Conservation (phyloP, 75 land plant species). For the Sequoia sempervirens region DNA sequence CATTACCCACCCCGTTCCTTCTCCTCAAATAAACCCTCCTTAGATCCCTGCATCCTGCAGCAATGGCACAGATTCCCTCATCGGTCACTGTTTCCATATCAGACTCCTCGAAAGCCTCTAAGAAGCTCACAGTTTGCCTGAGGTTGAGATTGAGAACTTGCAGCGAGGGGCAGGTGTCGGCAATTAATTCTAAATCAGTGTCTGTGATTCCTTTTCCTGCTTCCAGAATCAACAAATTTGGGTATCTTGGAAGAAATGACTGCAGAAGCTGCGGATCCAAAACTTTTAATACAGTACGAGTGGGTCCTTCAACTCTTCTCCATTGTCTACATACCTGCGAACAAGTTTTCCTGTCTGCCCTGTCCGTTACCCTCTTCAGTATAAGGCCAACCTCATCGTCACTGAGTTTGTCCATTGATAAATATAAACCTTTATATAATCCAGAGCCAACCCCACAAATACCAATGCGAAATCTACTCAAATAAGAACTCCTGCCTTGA, state of each 20-base stretch:
- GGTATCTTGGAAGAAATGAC: constrained; percentile 24
- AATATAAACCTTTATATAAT: not conserved
- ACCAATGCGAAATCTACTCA: not conserved
- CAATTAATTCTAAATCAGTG: constrained; percentile 20
- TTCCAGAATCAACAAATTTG: constrained; percentile 14
- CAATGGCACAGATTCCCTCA: constrained; percentile 17
- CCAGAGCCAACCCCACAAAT: not conserved
- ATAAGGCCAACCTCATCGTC: constrained; percentile 25
- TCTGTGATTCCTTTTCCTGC: constrained; percentile 11
- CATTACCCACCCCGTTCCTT: constrained; percentile 21
- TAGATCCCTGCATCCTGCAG: constrained; percentile 17
- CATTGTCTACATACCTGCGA: constrained; percentile 27
- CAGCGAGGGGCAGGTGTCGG: constrained; percentile 15
- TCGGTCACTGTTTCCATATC: constrained; percentile 15
- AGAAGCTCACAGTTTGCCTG: not conserved
- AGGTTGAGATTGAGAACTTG: constrained; percentile 19
- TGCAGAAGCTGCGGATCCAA: constrained; percentile 15
- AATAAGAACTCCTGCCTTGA: not conserved
- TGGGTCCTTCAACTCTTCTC: constrained; percentile 25
- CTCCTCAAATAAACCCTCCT: constrained; percentile 15
- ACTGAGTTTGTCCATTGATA: constrained; percentile 18
- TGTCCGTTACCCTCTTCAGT: constrained; percentile 18
- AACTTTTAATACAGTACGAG: constrained; percentile 12
- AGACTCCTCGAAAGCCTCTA: constrained; percentile 12
- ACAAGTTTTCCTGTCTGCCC: constrained; percentile 19